These are phyloP conservation scores for Gossypium thurberi DNA, from an alignment of 345 rosid genomes.

Conservation along the genomic window DNA sequence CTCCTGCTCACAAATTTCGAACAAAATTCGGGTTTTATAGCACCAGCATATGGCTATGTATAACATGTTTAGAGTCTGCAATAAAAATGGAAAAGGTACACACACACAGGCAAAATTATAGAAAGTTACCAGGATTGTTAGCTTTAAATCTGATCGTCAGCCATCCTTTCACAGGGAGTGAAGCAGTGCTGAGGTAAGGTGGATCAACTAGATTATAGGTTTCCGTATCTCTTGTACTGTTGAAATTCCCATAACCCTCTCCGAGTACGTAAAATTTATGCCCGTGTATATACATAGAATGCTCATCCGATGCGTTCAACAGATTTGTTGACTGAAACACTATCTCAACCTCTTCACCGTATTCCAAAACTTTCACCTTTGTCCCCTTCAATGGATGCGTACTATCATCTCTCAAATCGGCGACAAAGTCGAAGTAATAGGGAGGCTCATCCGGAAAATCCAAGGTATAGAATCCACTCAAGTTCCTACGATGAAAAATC, in stretches of 20 bases:
- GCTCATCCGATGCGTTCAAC: conserved; percentile 22
- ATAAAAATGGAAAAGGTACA: neutral
- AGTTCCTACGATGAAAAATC: conserved; percentile 10
- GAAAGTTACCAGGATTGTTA: conserved; percentile 20
- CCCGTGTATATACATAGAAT: conserved; percentile 38
- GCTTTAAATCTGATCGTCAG: conserved; percentile 22
- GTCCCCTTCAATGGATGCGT: conserved; percentile 13
- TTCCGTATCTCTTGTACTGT: conserved; percentile 11
- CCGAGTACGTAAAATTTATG: conserved; percentile 25
- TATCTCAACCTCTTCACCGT: conserved; percentile 19
- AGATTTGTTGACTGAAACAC: conserved; percentile 26
- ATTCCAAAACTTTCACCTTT: conserved; percentile 18
- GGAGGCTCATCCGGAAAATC: conserved; percentile 19
- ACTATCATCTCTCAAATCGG: neutral
- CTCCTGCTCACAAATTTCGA: neutral
- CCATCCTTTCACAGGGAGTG: conserved; percentile 26
- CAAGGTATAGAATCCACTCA: conserved; percentile 8
- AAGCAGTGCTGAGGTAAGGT: conserved; percentile 15
- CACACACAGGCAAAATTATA: neutral
- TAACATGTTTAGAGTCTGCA: neutral
- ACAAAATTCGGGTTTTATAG: neutral
- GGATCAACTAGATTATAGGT: conserved; percentile 28
- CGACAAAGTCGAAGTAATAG: conserved; percentile 11
- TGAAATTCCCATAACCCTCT: conserved; percentile 22
- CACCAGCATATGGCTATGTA: neutral